These are phyloP conservation scores for Elongisporangium prolatum DNA, from an alignment of 352 stramenopile species.

Conservation along the genomic window DNA sequence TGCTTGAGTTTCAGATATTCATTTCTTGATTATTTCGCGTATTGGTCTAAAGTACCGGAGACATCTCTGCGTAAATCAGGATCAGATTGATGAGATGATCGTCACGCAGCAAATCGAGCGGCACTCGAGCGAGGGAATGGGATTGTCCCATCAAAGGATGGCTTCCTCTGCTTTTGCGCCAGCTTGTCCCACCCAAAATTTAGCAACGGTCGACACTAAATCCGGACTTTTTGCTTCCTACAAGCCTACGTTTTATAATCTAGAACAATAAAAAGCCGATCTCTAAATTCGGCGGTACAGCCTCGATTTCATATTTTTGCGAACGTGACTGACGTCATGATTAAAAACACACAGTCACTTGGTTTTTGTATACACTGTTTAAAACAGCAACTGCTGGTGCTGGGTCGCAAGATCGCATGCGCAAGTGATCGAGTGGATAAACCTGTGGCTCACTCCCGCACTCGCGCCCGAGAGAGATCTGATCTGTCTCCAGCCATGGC, in stretches of 20 bases:
- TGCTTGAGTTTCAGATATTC: no score
- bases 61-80: no score
- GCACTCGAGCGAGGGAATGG: not conserved
- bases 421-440: not conserved
- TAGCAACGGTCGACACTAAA: not conserved
- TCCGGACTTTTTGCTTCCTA: not conserved
- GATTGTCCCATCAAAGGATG: not conserved
- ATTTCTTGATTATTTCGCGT: no score
- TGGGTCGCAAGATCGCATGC: not conserved
- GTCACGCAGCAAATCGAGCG: no score
- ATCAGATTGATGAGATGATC: no score
- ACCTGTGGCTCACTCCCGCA: conserved; percentile 1
- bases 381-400: not conserved
- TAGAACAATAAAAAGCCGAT: not conserved
- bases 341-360: not conserved
- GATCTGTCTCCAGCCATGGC: conserved; percentile 12
- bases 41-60: no score
- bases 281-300: not conserved
- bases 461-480: not conserved
- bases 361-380: not conserved
- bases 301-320: not conserved
- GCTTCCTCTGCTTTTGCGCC: not conserved
- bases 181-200: not conserved
- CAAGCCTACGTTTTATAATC: not conserved
- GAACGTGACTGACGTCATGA: not conserved